Conservation (phyloP, 2,329 filamentous ascomycete genomes). For the Chaetomium globosum region DNA sequence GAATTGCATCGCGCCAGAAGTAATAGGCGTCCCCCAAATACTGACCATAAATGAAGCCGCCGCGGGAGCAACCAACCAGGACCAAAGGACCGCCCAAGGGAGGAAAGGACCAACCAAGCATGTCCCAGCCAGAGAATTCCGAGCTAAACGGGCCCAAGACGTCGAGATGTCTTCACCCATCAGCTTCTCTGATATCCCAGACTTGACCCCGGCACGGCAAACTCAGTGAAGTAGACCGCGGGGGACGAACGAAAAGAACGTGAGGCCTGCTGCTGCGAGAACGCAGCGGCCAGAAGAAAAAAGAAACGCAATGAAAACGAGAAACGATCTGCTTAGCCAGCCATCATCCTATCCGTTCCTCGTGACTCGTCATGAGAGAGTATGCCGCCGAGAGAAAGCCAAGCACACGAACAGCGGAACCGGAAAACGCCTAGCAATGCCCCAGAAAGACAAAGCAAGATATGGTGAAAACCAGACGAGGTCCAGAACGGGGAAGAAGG, state of each 20-base stretch:
- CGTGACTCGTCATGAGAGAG: slow-evolving; percentile 22
- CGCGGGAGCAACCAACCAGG: background rate
- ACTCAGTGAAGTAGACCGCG: background rate
- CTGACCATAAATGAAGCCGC: slow-evolving; percentile 8
- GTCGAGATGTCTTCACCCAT: slow-evolving; percentile 1
- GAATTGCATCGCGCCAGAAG: slow-evolving; percentile 19
- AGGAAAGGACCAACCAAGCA: background rate
- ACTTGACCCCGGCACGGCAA: background rate
- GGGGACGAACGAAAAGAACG: slow-evolving; percentile 22
- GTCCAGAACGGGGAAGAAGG: slow-evolving; percentile 19
- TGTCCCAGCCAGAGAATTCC: slow-evolving; percentile 9
- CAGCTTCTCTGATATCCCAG: background rate
- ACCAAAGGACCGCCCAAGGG: slow-evolving; percentile 4
- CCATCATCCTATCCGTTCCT: slow-evolving; percentile 25
- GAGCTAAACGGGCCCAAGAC: slow-evolving; percentile 5
- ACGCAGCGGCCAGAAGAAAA: slow-evolving; percentile 3
- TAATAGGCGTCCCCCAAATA: slow-evolving; percentile 14
- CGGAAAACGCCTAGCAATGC: slow-evolving; percentile 33
- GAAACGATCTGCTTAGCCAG: slow-evolving; percentile 20
- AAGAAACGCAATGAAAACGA: slow-evolving; percentile 2
- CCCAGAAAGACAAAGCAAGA: slow-evolving; percentile 28
- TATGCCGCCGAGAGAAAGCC: slow-evolving; percentile 24
- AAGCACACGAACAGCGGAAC: slow-evolving; percentile 28
- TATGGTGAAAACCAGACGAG: slow-evolving; percentile 25
- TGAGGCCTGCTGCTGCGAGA: background rate